phyloP scores from a whole-genome alignment of 768 basidiomycete genomes.

The Lanmaoa pseudosensibilis region DNA sequence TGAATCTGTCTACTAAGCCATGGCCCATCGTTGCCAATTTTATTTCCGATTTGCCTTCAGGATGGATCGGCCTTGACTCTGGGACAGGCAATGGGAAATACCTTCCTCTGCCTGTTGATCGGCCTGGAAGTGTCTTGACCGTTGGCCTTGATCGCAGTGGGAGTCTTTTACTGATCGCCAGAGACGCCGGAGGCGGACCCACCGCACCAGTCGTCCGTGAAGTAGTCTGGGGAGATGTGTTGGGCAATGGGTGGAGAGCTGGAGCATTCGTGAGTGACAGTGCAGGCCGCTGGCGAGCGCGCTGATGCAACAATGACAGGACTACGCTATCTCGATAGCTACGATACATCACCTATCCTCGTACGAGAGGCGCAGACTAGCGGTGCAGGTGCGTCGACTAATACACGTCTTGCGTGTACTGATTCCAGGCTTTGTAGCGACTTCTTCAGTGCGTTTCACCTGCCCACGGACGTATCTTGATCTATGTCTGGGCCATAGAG shows the following conservation, averaged over 20 bases:
- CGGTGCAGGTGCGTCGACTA: conserved; percentile 61
- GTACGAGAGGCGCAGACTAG: conserved; percentile 61
- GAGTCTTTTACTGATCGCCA: conserved; percentile 77
- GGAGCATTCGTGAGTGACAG: conserved; percentile 69
- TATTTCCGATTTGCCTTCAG: conserved; percentile 64
- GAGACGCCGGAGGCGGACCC: conserved; percentile 49
- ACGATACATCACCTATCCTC: conserved; percentile 96
- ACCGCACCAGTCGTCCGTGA: conserved; percentile 46
- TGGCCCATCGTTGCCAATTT: conserved; percentile 88
- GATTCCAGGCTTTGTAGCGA: conserved; percentile 39
- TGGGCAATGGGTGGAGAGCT: conserved; percentile 71
- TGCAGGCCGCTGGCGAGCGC: background rate
- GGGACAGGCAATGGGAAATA: conserved; percentile 99
- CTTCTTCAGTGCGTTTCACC: conserved; percentile 66
- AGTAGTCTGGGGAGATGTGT: conserved; percentile 78
- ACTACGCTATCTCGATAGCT: conserved; percentile 96
- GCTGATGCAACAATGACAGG: conserved; percentile 47
- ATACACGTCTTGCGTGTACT: background rate
- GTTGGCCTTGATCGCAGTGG: conserved; percentile 83
- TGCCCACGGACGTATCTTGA: conserved; percentile 71
- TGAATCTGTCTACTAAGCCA: conserved; percentile 48
- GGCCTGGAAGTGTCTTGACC: conserved; percentile 62
- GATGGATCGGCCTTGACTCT: conserved; percentile 89
- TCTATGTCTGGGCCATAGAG: conserved; percentile 97
- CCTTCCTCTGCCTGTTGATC: conserved; percentile 69